A percentile compares a stretch with the other conserved stretches of the same genome.
phyloP scores from a whole-genome alignment of 176 grass and related monocot species.

The Oryza meridionalis region DNA sequence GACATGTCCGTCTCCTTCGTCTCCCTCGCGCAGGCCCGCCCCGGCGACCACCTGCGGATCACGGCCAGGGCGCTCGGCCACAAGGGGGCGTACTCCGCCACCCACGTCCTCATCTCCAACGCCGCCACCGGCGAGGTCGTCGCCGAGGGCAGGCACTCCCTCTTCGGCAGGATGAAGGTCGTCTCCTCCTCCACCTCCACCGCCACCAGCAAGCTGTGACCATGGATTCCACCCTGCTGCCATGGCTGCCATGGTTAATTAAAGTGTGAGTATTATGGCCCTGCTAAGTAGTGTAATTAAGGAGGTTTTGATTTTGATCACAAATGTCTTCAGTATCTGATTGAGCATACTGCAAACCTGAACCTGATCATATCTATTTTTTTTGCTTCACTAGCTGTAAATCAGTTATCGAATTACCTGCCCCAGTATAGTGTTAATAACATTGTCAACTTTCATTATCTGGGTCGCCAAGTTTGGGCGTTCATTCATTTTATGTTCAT shows the following conservation, averaged over 20 bases:
- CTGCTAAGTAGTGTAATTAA: neutral
- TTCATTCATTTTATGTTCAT: neutral
- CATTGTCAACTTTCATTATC: neutral
- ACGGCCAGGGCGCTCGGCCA: slow-evolving; percentile 64
- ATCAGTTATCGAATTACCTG: neutral
- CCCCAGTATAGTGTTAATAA: neutral
- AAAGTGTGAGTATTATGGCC: neutral
- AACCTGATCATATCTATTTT: no score
- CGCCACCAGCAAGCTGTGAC: slow-evolving; percentile 50
- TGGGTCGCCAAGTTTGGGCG: neutral
- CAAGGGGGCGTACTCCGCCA: slow-evolving; percentile 67
- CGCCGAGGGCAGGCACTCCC: slow-evolving; percentile 82
- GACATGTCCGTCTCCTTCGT: slow-evolving; percentile 82
- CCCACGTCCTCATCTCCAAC: slow-evolving; percentile 66
- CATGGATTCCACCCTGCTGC: neutral
- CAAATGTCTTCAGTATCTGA: neutral
- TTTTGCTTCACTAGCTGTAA: neutral
- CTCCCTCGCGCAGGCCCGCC: slow-evolving; percentile 40
- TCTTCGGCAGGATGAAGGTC: slow-evolving; percentile 66
- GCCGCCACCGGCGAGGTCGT: slow-evolving; percentile 58
- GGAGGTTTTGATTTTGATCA: neutral
- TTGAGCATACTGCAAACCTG: no score
- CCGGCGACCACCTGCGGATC: slow-evolving; percentile 61
- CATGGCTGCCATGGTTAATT: neutral
- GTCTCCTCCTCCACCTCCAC: neutral